A percentile compares a stretch with the other conserved stretches of the same genome.
Evolutionary conservation across 768 basidiomycete species (phyloP).

Genomic region (Crassisporium funariophilum): DNA sequence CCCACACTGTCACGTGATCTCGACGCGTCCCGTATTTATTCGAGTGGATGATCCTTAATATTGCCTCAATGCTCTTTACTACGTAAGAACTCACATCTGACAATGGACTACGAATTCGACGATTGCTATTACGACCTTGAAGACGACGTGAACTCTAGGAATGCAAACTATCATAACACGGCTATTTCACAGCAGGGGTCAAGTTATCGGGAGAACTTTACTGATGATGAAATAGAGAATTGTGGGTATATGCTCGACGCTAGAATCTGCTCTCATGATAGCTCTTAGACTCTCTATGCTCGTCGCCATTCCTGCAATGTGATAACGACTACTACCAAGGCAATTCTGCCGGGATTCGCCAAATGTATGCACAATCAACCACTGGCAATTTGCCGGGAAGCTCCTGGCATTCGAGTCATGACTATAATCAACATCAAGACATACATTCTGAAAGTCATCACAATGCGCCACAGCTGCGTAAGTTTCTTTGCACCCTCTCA

Average conservation of each 20-base stretch:
- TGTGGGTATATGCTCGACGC: background rate
- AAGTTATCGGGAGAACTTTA: background rate
- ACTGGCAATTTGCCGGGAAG: no score
- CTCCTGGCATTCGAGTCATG: conserved; percentile 6
- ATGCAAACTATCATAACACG: background rate
- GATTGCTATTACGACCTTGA: background rate
- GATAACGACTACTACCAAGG: conserved; percentile 19
- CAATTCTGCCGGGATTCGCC: conserved; percentile 33
- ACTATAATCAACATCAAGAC: conserved; percentile 26
- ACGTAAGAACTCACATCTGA: conserved; percentile 31
- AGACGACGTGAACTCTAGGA: background rate
- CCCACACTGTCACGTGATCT: background rate
- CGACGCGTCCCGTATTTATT: conserved; percentile 5
- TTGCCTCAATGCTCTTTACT: conserved; percentile 20
- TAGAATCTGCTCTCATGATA: background rate
- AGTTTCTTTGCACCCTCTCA: no score
- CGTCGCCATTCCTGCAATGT: no score
- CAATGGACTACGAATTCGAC: conserved; percentile 10
- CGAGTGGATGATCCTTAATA: background rate
- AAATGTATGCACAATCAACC: conserved; percentile 35
- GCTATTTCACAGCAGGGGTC: background rate
- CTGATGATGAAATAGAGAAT: background rate
- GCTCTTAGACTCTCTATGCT: no score
- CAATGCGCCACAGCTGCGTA: no score
- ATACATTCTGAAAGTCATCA: no score